Conservation (phyloP, 192 early-diverging fungal genomes). For the Podila horticola region DNA sequence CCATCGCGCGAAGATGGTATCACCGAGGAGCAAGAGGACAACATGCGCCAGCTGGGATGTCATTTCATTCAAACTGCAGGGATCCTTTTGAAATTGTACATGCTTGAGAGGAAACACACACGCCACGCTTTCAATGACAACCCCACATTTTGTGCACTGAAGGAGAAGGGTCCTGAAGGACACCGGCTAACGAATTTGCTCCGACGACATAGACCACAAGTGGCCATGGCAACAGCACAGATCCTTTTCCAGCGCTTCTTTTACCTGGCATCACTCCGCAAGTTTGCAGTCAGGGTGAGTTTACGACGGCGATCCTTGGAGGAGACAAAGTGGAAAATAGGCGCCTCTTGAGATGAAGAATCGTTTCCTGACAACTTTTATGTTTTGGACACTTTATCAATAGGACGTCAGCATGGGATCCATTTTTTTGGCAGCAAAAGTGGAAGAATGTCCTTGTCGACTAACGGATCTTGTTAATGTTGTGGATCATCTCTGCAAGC, state of each 20-base stretch:
- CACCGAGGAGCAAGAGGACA: constrained; percentile 71
- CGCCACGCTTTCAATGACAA: background rate
- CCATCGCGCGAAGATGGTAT: constrained; percentile 73
- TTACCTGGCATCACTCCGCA: constrained; percentile 76
- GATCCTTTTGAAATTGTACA: constrained; percentile 80
- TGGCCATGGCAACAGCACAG: constrained; percentile 95
- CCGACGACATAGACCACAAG: constrained; percentile 78
- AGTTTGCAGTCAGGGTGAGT: constrained; percentile 74
- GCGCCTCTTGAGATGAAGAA: background rate
- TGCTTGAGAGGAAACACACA: background rate
- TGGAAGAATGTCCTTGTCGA: constrained; percentile 82
- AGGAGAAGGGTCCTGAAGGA: background rate
- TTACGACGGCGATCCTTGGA: background rate
- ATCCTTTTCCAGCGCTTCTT: constrained; percentile 95
- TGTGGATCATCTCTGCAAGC: constrained; percentile 75
- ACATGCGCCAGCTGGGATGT: constrained; percentile 80
- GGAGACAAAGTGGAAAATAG: background rate
- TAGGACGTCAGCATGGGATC: constrained; percentile 77
- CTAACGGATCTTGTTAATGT: constrained; percentile 89
- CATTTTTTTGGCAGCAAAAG: constrained; percentile 80
- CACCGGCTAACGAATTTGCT: background rate
- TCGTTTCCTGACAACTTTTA: background rate
- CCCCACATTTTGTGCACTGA: background rate
- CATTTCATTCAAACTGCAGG: constrained; percentile 88
- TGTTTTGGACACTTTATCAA: background rate